A percentile compares a stretch with the other conserved stretches of the same genome.
Evolutionary conservation across 495 filamentous ascomycete genomes (phyloP).

Genomic region (Aspergillus ellipticus): DNA sequence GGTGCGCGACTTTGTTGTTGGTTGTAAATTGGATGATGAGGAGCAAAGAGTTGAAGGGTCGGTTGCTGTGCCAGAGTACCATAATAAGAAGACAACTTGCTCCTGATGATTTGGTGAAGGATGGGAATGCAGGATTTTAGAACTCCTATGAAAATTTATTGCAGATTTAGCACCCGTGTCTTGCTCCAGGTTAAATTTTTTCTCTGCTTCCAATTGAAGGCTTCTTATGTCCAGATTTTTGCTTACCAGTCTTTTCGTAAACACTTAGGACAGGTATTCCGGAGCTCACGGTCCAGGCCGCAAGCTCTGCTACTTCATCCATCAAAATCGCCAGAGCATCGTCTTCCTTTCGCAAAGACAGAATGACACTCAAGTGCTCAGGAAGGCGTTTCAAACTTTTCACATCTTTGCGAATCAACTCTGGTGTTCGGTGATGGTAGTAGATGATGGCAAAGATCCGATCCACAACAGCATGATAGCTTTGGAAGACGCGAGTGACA

Average conservation of each 20-base stretch:
- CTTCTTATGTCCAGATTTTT: background rate
- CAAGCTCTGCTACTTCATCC: constrained; percentile 84
- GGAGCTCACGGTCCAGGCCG: constrained; percentile 85
- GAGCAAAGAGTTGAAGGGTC: constrained; percentile 67
- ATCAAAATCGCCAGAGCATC: constrained; percentile 74
- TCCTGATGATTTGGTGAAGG: constrained; percentile 66
- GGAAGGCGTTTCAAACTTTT: constrained; percentile 66
- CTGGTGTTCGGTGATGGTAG: constrained; percentile 91
- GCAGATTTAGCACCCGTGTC: background rate
- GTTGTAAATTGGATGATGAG: constrained; percentile 53
- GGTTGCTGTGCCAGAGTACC: constrained; percentile 59
- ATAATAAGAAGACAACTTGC: constrained; percentile 80
- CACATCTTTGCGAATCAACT: constrained; percentile 87
- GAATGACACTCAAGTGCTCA: constrained; percentile 80
- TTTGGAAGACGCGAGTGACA: constrained; percentile 74
- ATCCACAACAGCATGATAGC: constrained; percentile 71
- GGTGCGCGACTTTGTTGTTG: constrained; percentile 4
- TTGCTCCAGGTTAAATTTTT: background rate
- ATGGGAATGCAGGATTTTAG: constrained; percentile 80
- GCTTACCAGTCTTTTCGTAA: constrained; percentile 84
- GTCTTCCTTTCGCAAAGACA: constrained; percentile 69
- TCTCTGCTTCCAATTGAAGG: background rate
- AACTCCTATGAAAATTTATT: constrained; percentile 53
- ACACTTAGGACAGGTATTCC: constrained; percentile 82
- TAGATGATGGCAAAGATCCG: constrained; percentile 74